phyloP scores from a whole-genome alignment of 2,329 filamentous ascomycete genomes.

The Lasiodiplodia citricola region DNA sequence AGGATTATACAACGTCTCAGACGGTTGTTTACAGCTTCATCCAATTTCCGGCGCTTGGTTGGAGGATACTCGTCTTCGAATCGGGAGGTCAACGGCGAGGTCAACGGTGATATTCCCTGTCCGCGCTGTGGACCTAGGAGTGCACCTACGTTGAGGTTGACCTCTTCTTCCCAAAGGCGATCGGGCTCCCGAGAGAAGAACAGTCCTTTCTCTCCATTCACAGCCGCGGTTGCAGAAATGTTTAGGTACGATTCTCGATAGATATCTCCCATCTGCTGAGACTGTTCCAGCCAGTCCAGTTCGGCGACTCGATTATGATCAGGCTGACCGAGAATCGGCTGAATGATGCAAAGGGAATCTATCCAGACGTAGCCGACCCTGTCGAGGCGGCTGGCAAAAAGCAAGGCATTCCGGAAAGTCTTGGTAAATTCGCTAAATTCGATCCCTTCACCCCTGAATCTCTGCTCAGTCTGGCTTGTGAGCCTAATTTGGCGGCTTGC shows the following conservation, averaged over 20 bases:
- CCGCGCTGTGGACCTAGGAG: not conserved
- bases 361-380: constrained; percentile 31
- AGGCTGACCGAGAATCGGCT: too few species aligned
- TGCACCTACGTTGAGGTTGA: constrained; percentile 26
- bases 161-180: constrained; percentile 28
- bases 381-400: constrained; percentile 26
- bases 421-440: constrained; percentile 26
- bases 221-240: constrained; percentile 34
- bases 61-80: too few species aligned
- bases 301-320: not conserved
- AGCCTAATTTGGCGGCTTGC: constrained; percentile 20
- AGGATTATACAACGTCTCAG: not conserved
- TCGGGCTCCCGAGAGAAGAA: constrained; percentile 27
- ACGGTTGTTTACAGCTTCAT: not conserved
- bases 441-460: constrained; percentile 18
- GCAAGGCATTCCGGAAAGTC: constrained; percentile 29
- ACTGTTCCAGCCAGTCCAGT: constrained; percentile 33
- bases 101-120: too few species aligned
- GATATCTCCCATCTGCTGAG: constrained; percentile 29
- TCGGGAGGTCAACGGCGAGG: too few species aligned
- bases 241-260: constrained; percentile 33
- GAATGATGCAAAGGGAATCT: constrained; percentile 19
- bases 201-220: constrained; percentile 29
- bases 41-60: too few species aligned
- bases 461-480: constrained; percentile 16